These are phyloP conservation scores for Kodamaea sp. DNA, from an alignment of 1,139 yeast species.

Conservation along the genomic window DNA sequence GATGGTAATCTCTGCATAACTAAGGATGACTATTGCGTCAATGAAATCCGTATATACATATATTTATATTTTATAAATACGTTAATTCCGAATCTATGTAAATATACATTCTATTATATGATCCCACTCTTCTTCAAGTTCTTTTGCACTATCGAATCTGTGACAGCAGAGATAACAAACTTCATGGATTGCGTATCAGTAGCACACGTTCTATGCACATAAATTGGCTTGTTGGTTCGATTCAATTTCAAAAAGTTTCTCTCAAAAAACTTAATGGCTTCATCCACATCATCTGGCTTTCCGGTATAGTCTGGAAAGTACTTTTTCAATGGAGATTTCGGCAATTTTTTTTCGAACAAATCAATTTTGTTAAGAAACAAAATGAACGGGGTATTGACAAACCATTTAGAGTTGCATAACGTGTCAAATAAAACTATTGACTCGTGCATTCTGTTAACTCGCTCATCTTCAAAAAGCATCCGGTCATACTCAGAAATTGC, in stretches of 20 bases:
- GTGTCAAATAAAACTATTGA: constrained; percentile 82
- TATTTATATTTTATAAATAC: constrained; percentile 10
- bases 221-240: constrained; percentile 70
- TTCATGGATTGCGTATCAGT: constrained; percentile 88
- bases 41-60: constrained; percentile 9
- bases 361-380: constrained; percentile 88
- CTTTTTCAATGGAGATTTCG: constrained; percentile 59
- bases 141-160: constrained; percentile 85
- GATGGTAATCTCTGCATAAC: constrained; percentile 63
- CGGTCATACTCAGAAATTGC: constrained; percentile 95
- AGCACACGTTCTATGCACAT: constrained; percentile 93
- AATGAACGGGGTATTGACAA: constrained; percentile 81
- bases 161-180: constrained; percentile 88
- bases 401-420: constrained; percentile 85
- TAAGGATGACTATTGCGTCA: too few relatives aligned
- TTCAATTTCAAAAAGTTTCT: constrained; percentile 62
- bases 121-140: constrained; percentile 83
- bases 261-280: constrained; percentile 69
- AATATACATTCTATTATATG: constrained; percentile 34
- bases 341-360: constrained; percentile 69
- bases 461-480: constrained; percentile 82
- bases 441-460: constrained; percentile 90
- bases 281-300: constrained; percentile 59
- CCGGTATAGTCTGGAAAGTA: constrained; percentile 78
- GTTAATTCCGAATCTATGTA: constrained; percentile 4